Evolutionary conservation across 495 filamentous ascomycete species (phyloP), one percentile per base, ranked within the genome.

Genomic region (Aspergillus ellipticus): DNA sequence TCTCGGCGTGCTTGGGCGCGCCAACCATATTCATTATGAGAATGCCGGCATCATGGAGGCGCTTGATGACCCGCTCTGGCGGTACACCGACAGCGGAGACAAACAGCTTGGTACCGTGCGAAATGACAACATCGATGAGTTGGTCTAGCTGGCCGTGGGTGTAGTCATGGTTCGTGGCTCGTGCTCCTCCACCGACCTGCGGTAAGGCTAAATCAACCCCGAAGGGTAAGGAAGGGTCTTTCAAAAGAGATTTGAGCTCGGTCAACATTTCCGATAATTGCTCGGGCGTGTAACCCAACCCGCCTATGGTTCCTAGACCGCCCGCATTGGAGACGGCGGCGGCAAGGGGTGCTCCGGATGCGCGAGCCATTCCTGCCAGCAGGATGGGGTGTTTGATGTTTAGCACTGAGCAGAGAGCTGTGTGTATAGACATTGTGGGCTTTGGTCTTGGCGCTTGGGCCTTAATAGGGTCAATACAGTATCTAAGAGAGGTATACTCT

Each of bases 21-120:
- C 91, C 91, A n/a, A 95, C 90, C 91, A 96, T 96, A 66, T 95
- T 96, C 90, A 95, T 95, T 20, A 95, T 76, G 45, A 93, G 65
- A 28, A 96, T 85, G 0, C 87, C 88, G 0, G 84, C 87, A 9
- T 76, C 76, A 62, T 96, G 91, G 19, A 96, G 74, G 35, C 80
- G 67, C 63, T 89, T 82, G 28, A 96, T 82, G 3, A 88, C 80
- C 41, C 67, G 71, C 49, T 74, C 72, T 0, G 90, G 89, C 11
- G 90, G 90, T 2, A 95, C 86, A 15, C 91, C 91, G 0, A 96
- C 89, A 0, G 91, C 91, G 39, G 74, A 82, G 50, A 95, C 89
- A 65, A 96, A 96, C 48, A 95, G 72, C 69, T 75, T 82, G n/a
- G 90, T 85, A 22, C 87, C 84, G 61, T 89, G 85, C 53, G 80